Evolutionary conservation across 495 filamentous ascomycete species (phyloP).

Genomic region (Penicillium bialowiezense): DNA sequence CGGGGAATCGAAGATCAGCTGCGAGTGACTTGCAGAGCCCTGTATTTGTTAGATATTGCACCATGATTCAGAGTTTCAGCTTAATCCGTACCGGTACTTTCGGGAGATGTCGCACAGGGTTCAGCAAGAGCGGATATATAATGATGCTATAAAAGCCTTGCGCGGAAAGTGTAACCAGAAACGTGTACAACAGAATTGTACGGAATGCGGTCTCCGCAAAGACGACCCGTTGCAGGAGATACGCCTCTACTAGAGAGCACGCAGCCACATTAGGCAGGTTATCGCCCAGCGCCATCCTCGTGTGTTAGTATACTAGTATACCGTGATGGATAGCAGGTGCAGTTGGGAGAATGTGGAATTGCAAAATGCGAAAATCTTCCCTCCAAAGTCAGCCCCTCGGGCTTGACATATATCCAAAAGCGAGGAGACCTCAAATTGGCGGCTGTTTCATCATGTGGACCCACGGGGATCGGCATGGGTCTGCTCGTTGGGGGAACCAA

Average conservation of each 20-base stretch:
- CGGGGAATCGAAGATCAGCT: slow-evolving; percentile 52
- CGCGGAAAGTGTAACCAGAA: slow-evolving; percentile 26
- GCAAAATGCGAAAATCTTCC: too few species aligned
- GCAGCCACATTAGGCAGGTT: slow-evolving; percentile 14
- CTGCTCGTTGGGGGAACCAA: slow-evolving; percentile 3
- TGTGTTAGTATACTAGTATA: too few species aligned
- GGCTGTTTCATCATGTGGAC: not conserved
- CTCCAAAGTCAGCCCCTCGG: too few species aligned
- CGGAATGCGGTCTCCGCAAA: slow-evolving; percentile 27
- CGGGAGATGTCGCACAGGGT: slow-evolving; percentile 66
- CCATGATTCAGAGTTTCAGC: too few species aligned
- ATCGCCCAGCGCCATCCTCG: slow-evolving; percentile 7
- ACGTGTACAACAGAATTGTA: slow-evolving; percentile 15
- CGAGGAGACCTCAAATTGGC: not conserved
- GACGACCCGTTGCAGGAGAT: slow-evolving; percentile 28
- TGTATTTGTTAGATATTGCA: slow-evolving; percentile 8
- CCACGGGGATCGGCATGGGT: slow-evolving; percentile 4
- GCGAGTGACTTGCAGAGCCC: slow-evolving; percentile 56
- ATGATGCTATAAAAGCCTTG: slow-evolving; percentile 49
- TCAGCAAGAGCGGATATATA: slow-evolving; percentile 70
- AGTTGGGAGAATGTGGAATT: not conserved
- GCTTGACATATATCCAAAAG: not conserved
- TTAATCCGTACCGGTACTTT: slow-evolving; percentile 46
- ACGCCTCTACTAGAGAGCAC: slow-evolving; percentile 27
- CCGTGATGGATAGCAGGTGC: too few species aligned